Conservation (phyloP, 306 rosid species). For the Trichosanthes truncata region DNA sequence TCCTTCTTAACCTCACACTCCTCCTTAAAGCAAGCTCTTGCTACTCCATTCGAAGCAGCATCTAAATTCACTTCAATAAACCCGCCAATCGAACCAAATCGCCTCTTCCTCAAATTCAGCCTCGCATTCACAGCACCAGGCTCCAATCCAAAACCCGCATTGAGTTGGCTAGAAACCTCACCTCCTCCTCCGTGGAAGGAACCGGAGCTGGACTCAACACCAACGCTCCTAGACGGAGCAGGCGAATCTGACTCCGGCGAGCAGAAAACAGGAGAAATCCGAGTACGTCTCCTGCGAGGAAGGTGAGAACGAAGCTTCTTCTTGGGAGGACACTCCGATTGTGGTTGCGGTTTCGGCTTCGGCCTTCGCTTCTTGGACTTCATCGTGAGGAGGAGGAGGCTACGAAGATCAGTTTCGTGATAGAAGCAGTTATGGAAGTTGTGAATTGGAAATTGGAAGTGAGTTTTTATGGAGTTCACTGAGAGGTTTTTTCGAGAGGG, state of each 20-base stretch:
- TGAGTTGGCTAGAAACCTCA: conserved; percentile 52
- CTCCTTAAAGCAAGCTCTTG: conserved; percentile 18
- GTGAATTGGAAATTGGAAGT: neutral
- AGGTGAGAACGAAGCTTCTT: conserved; percentile 71
- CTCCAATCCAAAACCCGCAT: conserved; percentile 29
- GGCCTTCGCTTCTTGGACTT: conserved; percentile 20
- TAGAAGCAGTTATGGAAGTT: conserved; percentile 3
- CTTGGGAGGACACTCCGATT: conserved; percentile 3
- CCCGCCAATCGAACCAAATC: conserved; percentile 1
- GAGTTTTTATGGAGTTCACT: neutral
- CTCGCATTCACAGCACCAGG: conserved; percentile 9
- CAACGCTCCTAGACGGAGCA: conserved; percentile 2
- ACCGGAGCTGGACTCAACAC: conserved; percentile 30
- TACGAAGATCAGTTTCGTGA: neutral
- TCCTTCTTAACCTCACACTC: conserved; percentile 16
- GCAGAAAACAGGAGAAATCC: conserved; percentile 43
- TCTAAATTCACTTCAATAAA: neutral
- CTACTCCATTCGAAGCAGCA: conserved; percentile 10
- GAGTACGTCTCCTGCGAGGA: conserved; percentile 44
- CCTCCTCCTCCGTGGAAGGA: conserved; percentile 22
- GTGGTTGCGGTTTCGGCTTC: conserved; percentile 31
- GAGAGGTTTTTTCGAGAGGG: neutral
- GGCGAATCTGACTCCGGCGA: conserved; percentile 8
- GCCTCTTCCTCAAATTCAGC: conserved; percentile 20
- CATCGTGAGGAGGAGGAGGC: conserved; percentile 13